phyloP scores from a whole-genome alignment of 2,329 filamentous ascomycete species.

The Proliferodiscus dingleyae region DNA sequence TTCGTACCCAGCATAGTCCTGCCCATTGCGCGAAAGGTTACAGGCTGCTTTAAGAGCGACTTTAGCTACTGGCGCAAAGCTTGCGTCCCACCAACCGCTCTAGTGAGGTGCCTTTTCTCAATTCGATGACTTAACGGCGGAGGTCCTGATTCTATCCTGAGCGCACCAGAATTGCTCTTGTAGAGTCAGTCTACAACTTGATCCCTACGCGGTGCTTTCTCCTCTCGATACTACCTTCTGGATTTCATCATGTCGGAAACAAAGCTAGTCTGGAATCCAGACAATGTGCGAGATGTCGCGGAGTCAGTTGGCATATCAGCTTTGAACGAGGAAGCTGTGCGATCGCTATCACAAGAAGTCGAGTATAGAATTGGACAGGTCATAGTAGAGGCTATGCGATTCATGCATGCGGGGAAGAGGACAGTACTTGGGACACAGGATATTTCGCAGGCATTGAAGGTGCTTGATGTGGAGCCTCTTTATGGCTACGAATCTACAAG shows the following conservation, averaged over 20 bases:
- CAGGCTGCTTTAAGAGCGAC: background rate
- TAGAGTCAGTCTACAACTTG: too few relatives aligned
- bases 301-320: slow-evolving; percentile 87
- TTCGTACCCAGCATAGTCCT: too few relatives aligned
- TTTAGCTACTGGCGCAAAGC: background rate
- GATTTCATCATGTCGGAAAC: slow-evolving; percentile 25
- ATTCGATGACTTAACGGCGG: slow-evolving; percentile 4
- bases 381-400: slow-evolving; percentile 87
- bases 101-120: too few relatives aligned
- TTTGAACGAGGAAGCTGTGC: slow-evolving; percentile 79
- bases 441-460: slow-evolving; percentile 76
- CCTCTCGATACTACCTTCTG: background rate
- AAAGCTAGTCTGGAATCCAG: slow-evolving; percentile 80
- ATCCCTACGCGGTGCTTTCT: too few relatives aligned
- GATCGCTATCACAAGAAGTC: slow-evolving; percentile 85
- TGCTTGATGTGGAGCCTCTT: slow-evolving; percentile 88
- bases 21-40: too few relatives aligned
- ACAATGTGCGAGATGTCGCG: slow-evolving; percentile 92
- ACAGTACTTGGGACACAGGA: slow-evolving; percentile 87
- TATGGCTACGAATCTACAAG: slow-evolving; percentile 95
- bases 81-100: background rate
- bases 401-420: slow-evolving; percentile 87
- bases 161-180: background rate
- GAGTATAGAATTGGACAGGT: slow-evolving; percentile 94
- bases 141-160: background rate